Conservation (phyloP, 495 filamentous ascomycete genomes). For the Hyphodiscus hymeniophilus region DNA sequence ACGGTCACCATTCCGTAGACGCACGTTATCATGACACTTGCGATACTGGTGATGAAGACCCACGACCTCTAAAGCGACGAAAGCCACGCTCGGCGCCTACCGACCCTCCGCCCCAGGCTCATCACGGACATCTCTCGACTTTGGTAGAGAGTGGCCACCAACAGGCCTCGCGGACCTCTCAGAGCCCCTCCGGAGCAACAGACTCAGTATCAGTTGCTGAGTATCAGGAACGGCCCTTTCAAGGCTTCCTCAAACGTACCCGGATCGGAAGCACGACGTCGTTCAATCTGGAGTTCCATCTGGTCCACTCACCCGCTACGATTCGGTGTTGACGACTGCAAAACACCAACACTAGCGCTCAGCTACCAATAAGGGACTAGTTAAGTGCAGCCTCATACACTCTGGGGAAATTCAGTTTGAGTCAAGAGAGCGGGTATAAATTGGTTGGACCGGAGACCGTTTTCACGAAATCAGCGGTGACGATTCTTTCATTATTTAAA, state of each 20-base stretch:
- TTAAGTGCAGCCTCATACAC: no score
- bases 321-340: no score
- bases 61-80: conserved; percentile 12
- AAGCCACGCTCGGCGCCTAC: conserved; percentile 7
- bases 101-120: neutral
- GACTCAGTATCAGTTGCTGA: neutral
- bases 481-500: no score
- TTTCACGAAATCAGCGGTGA: no score
- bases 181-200: conserved; percentile 3
- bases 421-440: no score
- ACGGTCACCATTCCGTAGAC: conserved; percentile 1
- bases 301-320: no score
- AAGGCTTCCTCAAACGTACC: conserved; percentile 8
- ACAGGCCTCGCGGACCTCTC: conserved; percentile 1
- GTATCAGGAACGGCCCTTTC: conserved; percentile 5
- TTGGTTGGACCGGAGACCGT: no score
- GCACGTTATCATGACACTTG: conserved; percentile 3
- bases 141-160: neutral
- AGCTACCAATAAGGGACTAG: no score
- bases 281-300: neutral
- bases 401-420: no score
- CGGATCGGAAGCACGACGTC: conserved; percentile 3
- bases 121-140: conserved; percentile 1
- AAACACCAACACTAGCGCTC: no score
- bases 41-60: conserved; percentile 6